Base-by-base conservation (phyloP, 1,284 basidiomycete species). In the Porodaedalea pini region DNA sequence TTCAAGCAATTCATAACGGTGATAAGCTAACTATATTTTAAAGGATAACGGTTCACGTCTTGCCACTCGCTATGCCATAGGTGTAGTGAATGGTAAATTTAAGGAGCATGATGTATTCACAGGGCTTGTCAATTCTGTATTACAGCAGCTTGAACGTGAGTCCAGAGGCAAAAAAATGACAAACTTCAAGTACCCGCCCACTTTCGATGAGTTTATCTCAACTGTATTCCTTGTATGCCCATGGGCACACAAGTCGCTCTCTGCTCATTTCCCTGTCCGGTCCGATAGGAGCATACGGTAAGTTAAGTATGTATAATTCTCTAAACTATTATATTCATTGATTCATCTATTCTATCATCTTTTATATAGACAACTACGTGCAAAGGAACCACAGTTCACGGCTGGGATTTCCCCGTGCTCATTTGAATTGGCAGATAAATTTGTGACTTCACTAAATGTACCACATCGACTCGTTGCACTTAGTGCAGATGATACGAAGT, bases 401-500 rank as follows among this genome's bases (percentile, higher is more conserved):
- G 54, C 67, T 27, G 61, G 48, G 1, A 66, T 71, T 23, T 51
- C 39, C 8, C 51, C 63, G 2, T 34, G 47, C 1, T 67, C 61
- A 2, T 68, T 69, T 40, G 21, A 54, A 2, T 47, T 58, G 4
- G 63, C 63, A 1, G 19, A 52, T 2, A 27, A 62, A 1, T 54
- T 65, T 25, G 51, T 68, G 0, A 15, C 17, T 1, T 25, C 43
- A 0, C 25, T 70, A 0, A 29, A 31, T 27, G 23, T 13, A 13
- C 44, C 29, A 57, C 7, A 71, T 68, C 49, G 34, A 48, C 41
- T 67, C 66, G 6, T 70, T 68, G 3, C 59, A 66, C 0, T 54
- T 50, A 2, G 25, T 72, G 2, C 66, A 40, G 68, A 73, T 55
- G 70, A 73, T 52, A 68, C 70, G 1, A 70, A 72, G 48, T 60